Evolutionary conservation across 257 asterid genomes (phyloP).

Genomic region (Nicotiana tomentosiformis): DNA sequence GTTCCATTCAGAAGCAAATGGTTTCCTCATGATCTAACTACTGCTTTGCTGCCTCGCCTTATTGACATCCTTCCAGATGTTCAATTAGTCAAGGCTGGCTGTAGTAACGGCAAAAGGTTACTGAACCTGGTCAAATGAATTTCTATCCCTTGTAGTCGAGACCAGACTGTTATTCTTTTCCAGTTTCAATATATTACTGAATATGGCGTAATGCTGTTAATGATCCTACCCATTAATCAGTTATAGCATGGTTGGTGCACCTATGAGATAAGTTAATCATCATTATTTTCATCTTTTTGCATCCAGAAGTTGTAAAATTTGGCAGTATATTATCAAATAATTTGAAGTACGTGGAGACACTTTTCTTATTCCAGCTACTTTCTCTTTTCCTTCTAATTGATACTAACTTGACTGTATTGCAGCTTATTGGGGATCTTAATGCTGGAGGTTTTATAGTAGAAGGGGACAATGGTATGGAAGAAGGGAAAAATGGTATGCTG

Average conservation of each 20-base stretch:
- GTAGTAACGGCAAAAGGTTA: not conserved
- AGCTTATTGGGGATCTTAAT: slow-evolving; percentile 86
- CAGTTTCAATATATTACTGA: not conserved
- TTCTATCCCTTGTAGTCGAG: not conserved
- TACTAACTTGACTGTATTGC: slow-evolving; percentile 21
- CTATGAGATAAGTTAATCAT: not conserved
- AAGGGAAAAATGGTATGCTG: slow-evolving; percentile 45
- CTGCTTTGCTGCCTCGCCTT: not conserved
- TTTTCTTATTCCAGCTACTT: not conserved
- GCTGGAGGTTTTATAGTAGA: slow-evolving; percentile 47
- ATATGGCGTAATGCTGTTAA: not conserved
- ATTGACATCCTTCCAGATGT: not conserved
- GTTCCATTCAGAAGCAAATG: not conserved
- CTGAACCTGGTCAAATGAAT: not conserved
- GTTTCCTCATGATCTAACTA: not conserved
- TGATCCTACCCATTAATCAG: not conserved
- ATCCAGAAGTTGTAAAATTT: not conserved
- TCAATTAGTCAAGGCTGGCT: not conserved
- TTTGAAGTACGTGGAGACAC: not conserved
- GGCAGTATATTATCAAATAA: not conserved
- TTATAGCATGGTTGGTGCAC: not conserved
- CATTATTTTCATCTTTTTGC: not conserved
- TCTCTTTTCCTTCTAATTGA: not conserved
- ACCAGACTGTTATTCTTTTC: not conserved
- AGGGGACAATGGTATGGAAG: slow-evolving; percentile 37